Evolutionary conservation across 768 basidiomycete genomes (phyloP).

Genomic region (Podaxis sp.): DNA sequence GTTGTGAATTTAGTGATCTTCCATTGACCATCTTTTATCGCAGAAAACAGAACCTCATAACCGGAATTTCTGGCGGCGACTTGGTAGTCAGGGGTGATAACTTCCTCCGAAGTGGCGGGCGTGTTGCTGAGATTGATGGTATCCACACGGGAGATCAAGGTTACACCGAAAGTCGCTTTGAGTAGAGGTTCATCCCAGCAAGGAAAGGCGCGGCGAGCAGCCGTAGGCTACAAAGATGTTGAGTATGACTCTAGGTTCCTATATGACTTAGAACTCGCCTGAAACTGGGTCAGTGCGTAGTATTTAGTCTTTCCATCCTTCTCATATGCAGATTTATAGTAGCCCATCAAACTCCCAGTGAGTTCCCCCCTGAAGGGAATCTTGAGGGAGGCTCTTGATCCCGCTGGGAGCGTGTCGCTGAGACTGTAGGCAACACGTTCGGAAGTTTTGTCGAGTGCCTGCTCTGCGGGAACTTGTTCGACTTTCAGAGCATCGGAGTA

Average conservation of each 20-base stretch:
- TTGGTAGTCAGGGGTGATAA: constrained; percentile 34
- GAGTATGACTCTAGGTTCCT: neutral
- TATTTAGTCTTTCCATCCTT: constrained; percentile 61
- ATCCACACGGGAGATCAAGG: constrained; percentile 72
- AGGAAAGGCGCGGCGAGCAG: constrained; percentile 79
- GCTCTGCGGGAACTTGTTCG: constrained; percentile 42
- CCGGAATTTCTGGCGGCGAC: constrained; percentile 33
- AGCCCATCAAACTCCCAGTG: constrained; percentile 74
- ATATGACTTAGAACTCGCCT: constrained; percentile 38
- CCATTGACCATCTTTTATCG: constrained; percentile 49
- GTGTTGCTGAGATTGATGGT: constrained; percentile 87
- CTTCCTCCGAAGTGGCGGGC: constrained; percentile 65
- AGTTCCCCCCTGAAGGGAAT: constrained; percentile 71
- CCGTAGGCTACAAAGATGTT: constrained; percentile 60
- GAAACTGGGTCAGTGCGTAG: constrained; percentile 89
- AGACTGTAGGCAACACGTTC: constrained; percentile 70
- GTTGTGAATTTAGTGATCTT: constrained; percentile 79
- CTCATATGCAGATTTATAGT: constrained; percentile 72
- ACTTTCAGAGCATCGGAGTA: constrained; percentile 51
- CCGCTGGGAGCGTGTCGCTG: constrained; percentile 54
- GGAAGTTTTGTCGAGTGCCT: constrained; percentile 54
- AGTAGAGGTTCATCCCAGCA: constrained; percentile 94
- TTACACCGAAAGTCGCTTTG: constrained; percentile 80
- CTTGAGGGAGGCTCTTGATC: constrained; percentile 68
- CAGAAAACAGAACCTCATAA: constrained; percentile 6